Conservation (phyloP, 768 basidiomycete genomes). For the Leucocoprinus sp. region DNA sequence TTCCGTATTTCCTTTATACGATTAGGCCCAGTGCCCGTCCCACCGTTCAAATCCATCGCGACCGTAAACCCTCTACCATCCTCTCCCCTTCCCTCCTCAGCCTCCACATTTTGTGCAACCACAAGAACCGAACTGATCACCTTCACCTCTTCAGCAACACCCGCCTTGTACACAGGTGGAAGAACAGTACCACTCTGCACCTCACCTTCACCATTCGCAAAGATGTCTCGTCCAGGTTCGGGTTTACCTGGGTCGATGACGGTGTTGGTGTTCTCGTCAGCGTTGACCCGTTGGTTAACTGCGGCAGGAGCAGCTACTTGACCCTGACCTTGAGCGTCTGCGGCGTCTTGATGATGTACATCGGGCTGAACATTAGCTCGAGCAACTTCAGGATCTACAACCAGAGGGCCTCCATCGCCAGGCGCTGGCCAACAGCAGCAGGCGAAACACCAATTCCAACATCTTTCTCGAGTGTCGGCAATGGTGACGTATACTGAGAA, state of each 20-base stretch:
- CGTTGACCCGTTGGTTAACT: constrained; percentile 6
- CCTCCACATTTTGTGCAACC: not conserved
- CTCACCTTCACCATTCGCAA: constrained; percentile 19
- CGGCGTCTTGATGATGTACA: not conserved
- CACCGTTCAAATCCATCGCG: not conserved
- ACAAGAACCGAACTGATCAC: constrained; percentile 27
- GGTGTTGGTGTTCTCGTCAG: constrained; percentile 15
- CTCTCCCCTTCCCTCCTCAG: constrained; percentile 7
- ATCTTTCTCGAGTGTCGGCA: constrained; percentile 30
- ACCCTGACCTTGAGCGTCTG: not conserved
- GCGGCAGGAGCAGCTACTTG: not conserved
- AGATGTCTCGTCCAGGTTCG: constrained; percentile 72
- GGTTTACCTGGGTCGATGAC: constrained; percentile 39
- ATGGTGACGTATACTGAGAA: constrained; percentile 38
- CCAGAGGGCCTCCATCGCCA: constrained; percentile 26
- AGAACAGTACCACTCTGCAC: constrained; percentile 34
- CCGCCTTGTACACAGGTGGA: constrained; percentile 10
- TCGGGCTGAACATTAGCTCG: constrained; percentile 6
- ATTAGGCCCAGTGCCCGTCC: constrained; percentile 1
- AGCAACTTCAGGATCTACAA: constrained; percentile 36
- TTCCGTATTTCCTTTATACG: not conserved
- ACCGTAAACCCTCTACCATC: constrained; percentile 13
- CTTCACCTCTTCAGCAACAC: constrained; percentile 28
- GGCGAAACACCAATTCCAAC: not conserved
- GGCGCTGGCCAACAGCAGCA: not conserved